Conservation (phyloP, 805 yeast species). For the Ogataea allantospora region DNA sequence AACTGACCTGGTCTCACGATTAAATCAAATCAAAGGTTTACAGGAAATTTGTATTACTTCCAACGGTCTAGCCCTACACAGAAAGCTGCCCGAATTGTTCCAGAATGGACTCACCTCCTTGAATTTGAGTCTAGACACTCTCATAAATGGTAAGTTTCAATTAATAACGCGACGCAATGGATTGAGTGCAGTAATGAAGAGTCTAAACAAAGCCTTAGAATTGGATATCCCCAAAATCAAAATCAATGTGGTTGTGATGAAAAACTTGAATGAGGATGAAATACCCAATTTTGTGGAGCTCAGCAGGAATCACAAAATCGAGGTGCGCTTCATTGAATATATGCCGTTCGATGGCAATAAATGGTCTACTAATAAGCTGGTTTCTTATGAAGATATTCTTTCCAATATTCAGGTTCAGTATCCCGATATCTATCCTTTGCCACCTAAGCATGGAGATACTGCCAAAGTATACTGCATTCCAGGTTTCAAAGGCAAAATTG, state of each 20-base stretch:
- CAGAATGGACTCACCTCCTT: slow-evolving; percentile 45
- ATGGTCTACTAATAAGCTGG: slow-evolving; percentile 47
- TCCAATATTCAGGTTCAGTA: slow-evolving; percentile 32
- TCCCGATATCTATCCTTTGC: slow-evolving; percentile 27
- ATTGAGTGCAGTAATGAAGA: slow-evolving; percentile 41
- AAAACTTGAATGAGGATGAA: slow-evolving; percentile 51
- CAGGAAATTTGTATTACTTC: slow-evolving; percentile 51
- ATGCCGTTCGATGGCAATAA: slow-evolving; percentile 60
- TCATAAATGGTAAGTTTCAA: slow-evolving; percentile 49
- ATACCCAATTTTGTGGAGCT: slow-evolving; percentile 45
- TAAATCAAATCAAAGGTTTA: slow-evolving; percentile 41
- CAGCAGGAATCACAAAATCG: slow-evolving; percentile 39
- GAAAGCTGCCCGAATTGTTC: slow-evolving; percentile 44
- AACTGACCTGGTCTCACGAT: slow-evolving; percentile 39
- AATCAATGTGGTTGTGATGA: slow-evolving; percentile 50
- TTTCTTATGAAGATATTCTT: slow-evolving; percentile 44
- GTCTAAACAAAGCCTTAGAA: slow-evolving; percentile 43
- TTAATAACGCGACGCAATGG: slow-evolving; percentile 53
- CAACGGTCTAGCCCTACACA: slow-evolving; percentile 49
- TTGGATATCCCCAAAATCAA: slow-evolving; percentile 46
- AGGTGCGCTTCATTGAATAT: slow-evolving; percentile 54
- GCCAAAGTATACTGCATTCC: slow-evolving; percentile 45
- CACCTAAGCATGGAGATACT: slow-evolving; percentile 44
- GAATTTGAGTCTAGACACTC: slow-evolving; percentile 49
- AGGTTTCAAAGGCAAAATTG: slow-evolving; percentile 44